phyloP scores from a whole-genome alignment of 345 rosid genomes.

The Xanthoceras sorbifolium region DNA sequence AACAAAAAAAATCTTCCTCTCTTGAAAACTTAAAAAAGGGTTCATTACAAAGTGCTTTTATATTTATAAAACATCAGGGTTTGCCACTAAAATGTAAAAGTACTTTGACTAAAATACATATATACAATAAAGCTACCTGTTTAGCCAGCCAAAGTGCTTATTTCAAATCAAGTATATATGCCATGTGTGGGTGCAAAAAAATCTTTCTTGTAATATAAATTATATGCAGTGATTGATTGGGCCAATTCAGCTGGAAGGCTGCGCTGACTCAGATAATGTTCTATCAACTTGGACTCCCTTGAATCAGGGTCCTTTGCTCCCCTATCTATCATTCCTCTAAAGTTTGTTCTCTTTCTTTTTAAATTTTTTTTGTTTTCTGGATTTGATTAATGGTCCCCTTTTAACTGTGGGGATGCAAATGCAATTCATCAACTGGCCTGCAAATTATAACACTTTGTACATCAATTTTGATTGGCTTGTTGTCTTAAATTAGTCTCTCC shows the following conservation, averaged over 20 bases:
- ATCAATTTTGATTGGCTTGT: neutral
- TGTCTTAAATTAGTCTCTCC: neutral
- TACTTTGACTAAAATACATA: neutral
- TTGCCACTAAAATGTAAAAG: slow-evolving; percentile 12
- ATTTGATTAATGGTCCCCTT: slow-evolving; percentile 11
- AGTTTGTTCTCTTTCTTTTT: slow-evolving; percentile 13
- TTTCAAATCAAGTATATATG: slow-evolving; percentile 8
- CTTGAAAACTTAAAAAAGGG: neutral
- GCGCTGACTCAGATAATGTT: slow-evolving; percentile 5
- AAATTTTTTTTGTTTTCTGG: neutral
- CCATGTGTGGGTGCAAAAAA: neutral
- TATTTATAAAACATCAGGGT: slow-evolving; percentile 1
- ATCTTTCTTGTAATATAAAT: neutral
- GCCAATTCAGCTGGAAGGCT: slow-evolving; percentile 19
- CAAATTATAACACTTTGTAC: slow-evolving; percentile 13
- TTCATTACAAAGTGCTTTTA: neutral
- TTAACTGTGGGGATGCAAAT: neutral
- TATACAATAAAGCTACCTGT: neutral
- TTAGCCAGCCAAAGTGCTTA: neutral
- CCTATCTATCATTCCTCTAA: slow-evolving; percentile 1
- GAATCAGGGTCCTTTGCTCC: neutral
- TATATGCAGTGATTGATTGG: neutral
- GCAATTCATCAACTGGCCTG: neutral
- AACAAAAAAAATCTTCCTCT: neutral
- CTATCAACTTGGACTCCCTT: slow-evolving; percentile 12